phyloP scores from a whole-genome alignment of 1,284 basidiomycete species.

The Chalciporus sp. region DNA sequence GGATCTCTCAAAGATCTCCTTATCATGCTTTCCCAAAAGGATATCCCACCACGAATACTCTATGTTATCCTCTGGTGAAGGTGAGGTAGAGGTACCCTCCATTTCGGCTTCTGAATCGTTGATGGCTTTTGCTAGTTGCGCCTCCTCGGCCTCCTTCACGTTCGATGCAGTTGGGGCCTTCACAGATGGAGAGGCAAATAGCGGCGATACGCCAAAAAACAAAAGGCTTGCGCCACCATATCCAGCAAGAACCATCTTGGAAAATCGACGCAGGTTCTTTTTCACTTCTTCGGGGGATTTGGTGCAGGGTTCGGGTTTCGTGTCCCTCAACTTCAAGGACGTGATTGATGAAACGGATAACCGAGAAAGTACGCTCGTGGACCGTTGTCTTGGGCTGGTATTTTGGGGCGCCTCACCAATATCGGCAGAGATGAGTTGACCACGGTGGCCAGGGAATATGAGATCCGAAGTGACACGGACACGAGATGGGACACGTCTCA shows the following conservation, averaged over 20 bases:
- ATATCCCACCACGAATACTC: slow-evolving; percentile 81
- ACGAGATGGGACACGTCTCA: slow-evolving; percentile 49
- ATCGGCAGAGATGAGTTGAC: slow-evolving; percentile 72
- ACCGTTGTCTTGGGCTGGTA: slow-evolving; percentile 28
- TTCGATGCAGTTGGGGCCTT: slow-evolving; percentile 32
- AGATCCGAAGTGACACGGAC: slow-evolving; percentile 70
- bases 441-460: slow-evolving; percentile 60
- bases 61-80: slow-evolving; percentile 21
- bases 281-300: slow-evolving; percentile 59
- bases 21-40: slow-evolving; percentile 72
- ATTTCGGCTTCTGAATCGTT: slow-evolving; percentile 70
- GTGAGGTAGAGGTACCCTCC: slow-evolving; percentile 43
- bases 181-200: slow-evolving; percentile 34
- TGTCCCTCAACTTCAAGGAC: slow-evolving; percentile 29
- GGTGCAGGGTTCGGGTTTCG: slow-evolving; percentile 29
- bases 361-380: slow-evolving; percentile 31
- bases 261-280: slow-evolving; percentile 67
- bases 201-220: slow-evolving; percentile 72
- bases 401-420: slow-evolving; percentile 57
- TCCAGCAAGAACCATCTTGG: slow-evolving; percentile 77
- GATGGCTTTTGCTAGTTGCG: slow-evolving; percentile 62
- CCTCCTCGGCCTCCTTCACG: slow-evolving; percentile 56
- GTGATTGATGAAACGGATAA: slow-evolving; percentile 35
- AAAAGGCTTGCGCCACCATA: slow-evolving; percentile 78
- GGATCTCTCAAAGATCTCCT: slow-evolving; percentile 72